These are phyloP conservation scores for Nicotiana rustica DNA, from an alignment of 305 asterid genomes.

Conservation along the genomic window DNA sequence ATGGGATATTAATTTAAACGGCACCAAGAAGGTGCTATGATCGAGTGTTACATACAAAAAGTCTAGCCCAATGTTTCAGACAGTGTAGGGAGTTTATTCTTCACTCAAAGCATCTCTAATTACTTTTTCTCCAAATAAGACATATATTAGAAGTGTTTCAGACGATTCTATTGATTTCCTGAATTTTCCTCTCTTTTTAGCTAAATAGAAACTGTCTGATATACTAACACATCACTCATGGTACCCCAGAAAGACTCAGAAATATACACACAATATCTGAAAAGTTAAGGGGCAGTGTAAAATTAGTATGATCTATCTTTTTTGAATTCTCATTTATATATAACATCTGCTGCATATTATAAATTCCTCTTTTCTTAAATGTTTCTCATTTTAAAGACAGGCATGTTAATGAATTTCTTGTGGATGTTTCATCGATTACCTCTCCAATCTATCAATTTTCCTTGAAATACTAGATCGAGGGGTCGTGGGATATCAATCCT, in stretches of 20 bases:
- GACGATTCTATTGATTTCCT: neutral
- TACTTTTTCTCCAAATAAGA: neutral
- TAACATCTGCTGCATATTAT: neutral
- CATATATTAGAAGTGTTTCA: neutral
- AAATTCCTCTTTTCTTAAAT: neutral
- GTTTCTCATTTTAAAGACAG: neutral
- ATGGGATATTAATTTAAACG: neutral
- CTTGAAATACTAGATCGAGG: slow-evolving; percentile 1
- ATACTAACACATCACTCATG: neutral
- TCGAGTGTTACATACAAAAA: neutral
- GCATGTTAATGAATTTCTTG: neutral
- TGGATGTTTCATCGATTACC: slow-evolving; percentile 7
- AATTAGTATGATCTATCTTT: neutral
- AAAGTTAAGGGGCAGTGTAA: slow-evolving; percentile 2
- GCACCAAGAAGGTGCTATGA: neutral
- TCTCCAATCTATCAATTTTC: neutral
- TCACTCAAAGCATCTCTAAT: neutral
- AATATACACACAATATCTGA: neutral
- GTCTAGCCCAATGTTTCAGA: neutral
- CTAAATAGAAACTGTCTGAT: neutral
- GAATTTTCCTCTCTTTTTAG: neutral
- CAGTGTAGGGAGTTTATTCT: neutral
- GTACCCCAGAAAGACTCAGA: slow-evolving; percentile 10
- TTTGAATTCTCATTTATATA: neutral
- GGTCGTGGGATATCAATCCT: neutral